Conservation (phyloP, 192 early-diverging fungal genomes). For the Backusella mclennaniae region DNA sequence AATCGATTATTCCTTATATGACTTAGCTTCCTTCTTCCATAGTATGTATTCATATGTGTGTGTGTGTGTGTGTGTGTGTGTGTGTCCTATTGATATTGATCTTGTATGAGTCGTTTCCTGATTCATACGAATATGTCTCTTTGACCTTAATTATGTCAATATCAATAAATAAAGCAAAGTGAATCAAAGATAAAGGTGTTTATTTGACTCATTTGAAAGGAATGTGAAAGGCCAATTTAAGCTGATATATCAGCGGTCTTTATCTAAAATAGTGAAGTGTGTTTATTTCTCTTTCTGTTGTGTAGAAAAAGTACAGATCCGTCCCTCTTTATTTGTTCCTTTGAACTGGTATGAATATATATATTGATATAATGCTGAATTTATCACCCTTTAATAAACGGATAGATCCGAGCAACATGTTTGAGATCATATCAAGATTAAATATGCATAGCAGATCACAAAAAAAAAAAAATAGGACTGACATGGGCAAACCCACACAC, state of each 20-base stretch:
- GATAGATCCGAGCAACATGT: not conserved
- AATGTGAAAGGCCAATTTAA: not conserved
- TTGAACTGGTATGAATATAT: not conserved
- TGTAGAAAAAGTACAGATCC: not conserved
- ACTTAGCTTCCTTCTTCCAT: not conserved
- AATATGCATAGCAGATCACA: not conserved
- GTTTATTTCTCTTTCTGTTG: not conserved
- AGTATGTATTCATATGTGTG: too few relatives aligned
- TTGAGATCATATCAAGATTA: not conserved
- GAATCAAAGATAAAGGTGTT: not conserved
- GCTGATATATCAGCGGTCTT: not conserved
- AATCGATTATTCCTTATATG: not conserved
- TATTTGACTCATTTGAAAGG: not conserved
- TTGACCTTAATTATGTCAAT: too few relatives aligned
- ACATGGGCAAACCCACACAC: not conserved
- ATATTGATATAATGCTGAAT: not conserved
- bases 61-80: too few relatives aligned
- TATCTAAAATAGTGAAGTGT: not conserved
- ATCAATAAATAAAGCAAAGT: not conserved
- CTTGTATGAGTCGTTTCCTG: not conserved
- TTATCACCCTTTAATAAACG: not conserved
- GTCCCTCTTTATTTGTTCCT: not conserved
- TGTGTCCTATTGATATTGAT: not conserved
- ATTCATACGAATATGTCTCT: not conserved
- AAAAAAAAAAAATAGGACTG: not conserved